These are phyloP conservation scores for Coemansia sp. DNA, from an alignment of 192 early-diverging fungal species.

Conservation along the genomic window DNA sequence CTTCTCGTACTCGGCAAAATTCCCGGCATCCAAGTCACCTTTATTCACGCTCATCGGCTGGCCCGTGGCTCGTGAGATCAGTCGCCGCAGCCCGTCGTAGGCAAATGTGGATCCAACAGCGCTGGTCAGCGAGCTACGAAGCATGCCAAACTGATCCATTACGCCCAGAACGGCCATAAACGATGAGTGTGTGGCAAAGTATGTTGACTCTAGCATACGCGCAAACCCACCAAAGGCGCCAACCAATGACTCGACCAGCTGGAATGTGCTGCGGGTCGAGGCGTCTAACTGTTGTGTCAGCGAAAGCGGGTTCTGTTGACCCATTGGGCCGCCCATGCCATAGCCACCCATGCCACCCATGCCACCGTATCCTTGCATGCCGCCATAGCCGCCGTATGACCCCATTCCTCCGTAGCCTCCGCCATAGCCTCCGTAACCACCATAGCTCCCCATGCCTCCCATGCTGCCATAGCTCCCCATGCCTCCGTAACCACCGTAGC, in stretches of 20 bases:
- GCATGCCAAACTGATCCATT: conserved; percentile 95
- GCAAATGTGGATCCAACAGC: conserved; percentile 80
- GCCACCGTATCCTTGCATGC: conserved; percentile 57
- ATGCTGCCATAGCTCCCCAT: conserved; percentile 59
- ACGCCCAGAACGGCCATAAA: conserved; percentile 97
- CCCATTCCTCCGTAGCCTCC: conserved; percentile 54
- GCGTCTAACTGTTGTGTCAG: conserved; percentile 85
- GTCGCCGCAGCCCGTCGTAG: conserved; percentile 66
- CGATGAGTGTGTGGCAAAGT: conserved; percentile 91
- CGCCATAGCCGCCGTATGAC: conserved; percentile 56
- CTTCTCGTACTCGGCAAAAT: conserved; percentile 78
- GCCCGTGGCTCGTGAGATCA: conserved; percentile 69
- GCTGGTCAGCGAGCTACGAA: conserved; percentile 83
- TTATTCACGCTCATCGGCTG: conserved; percentile 69
- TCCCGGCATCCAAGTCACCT: conserved; percentile 67
- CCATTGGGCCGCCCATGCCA: conserved; percentile 67
- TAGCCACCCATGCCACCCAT: conserved; percentile 53
- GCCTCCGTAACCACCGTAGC: conserved; percentile 29
- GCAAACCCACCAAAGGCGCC: conserved; percentile 97
- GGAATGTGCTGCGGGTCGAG: conserved; percentile 89
- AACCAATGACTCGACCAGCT: conserved; percentile 90
- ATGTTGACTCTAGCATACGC: conserved; percentile 97
- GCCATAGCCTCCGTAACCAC: conserved; percentile 49
- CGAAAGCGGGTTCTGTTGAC: conserved; percentile 58
- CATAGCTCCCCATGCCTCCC: conserved; percentile 32